Evolutionary conservation across 345 rosid genomes (phyloP).

Genomic region (Gossypium stocksii): DNA sequence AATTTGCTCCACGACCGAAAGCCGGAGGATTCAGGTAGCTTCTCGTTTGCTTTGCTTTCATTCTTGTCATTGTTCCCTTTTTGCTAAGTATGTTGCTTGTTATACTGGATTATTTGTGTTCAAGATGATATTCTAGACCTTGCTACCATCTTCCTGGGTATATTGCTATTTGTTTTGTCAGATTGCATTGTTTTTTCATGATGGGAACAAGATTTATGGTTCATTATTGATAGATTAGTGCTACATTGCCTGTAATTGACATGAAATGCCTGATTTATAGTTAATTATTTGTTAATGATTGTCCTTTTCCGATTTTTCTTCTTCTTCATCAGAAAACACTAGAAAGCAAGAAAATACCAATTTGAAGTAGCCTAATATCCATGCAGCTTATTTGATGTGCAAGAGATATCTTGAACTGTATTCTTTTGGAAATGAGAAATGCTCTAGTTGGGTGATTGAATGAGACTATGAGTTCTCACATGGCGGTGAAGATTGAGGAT

Average conservation of each 20-base stretch:
- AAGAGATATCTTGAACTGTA: slow-evolving; percentile 1
- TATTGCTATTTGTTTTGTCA: neutral
- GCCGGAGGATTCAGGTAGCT: slow-evolving; percentile 50
- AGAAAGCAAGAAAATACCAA: neutral
- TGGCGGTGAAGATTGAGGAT: neutral
- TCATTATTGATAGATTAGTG: neutral
- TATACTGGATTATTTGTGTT: neutral
- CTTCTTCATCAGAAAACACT: neutral
- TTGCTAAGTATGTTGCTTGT: neutral
- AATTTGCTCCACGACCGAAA: slow-evolving; percentile 79
- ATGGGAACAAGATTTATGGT: neutral
- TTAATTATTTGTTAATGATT: neutral
- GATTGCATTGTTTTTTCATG: neutral
- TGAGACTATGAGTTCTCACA: neutral
- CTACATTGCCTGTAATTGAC: neutral
- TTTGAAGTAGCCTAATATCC: neutral
- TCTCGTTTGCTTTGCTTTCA: slow-evolving; percentile 12
- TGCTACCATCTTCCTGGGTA: neutral
- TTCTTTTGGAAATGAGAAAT: neutral
- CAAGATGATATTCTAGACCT: neutral
- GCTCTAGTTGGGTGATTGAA: neutral
- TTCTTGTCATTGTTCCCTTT: slow-evolving; percentile 11
- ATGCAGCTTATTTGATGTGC: slow-evolving; percentile 1
- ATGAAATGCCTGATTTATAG: neutral
- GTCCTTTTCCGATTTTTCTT: neutral